These are phyloP conservation scores for Aureobasidium mangrovei DNA, from an alignment of 2,329 filamentous ascomycete species.

Conservation along the genomic window DNA sequence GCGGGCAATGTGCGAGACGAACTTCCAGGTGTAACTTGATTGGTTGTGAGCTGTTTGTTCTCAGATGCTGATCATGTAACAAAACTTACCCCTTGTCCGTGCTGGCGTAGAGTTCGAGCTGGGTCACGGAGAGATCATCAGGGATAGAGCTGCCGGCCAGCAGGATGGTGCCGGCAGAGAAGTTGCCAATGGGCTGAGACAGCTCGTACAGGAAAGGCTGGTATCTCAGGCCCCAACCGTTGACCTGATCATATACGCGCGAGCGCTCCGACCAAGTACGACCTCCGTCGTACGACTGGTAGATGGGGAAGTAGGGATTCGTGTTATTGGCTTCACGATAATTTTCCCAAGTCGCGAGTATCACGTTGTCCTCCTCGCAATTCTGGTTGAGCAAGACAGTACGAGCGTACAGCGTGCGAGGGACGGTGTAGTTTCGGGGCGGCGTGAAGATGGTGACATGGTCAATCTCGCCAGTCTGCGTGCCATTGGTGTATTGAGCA, in stretches of 20 bases:
- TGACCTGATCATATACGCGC: slow-evolving; percentile 53
- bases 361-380: slow-evolving; percentile 21
- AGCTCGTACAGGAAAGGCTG: slow-evolving; percentile 62
- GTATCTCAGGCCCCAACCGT: slow-evolving; percentile 57
- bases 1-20: slow-evolving; percentile 55
- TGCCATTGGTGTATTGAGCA: slow-evolving; percentile 5
- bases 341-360: slow-evolving; percentile 49
- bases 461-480: background rate
- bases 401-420: slow-evolving; percentile 44
- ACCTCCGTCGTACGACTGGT: slow-evolving; percentile 38
- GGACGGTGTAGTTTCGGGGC: slow-evolving; percentile 22
- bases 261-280: slow-evolving; percentile 55
- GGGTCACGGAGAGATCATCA: slow-evolving; percentile 50
- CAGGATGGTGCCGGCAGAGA: slow-evolving; percentile 54
- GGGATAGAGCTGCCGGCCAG: slow-evolving; percentile 53
- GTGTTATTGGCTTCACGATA: slow-evolving; percentile 39
- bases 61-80: background rate
- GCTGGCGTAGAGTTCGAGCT: slow-evolving; percentile 62
- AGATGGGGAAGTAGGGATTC: slow-evolving; percentile 38
- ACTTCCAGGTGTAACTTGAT: slow-evolving; percentile 48
- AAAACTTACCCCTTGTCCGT: slow-evolving; percentile 42
- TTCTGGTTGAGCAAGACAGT: slow-evolving; percentile 37
- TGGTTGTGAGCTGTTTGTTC: slow-evolving; percentile 25
- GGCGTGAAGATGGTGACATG: slow-evolving; percentile 22
- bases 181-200: slow-evolving; percentile 48